Conservation (phyloP, 1,139 yeast species). For the Wickerhamiella pararugosa region DNA sequence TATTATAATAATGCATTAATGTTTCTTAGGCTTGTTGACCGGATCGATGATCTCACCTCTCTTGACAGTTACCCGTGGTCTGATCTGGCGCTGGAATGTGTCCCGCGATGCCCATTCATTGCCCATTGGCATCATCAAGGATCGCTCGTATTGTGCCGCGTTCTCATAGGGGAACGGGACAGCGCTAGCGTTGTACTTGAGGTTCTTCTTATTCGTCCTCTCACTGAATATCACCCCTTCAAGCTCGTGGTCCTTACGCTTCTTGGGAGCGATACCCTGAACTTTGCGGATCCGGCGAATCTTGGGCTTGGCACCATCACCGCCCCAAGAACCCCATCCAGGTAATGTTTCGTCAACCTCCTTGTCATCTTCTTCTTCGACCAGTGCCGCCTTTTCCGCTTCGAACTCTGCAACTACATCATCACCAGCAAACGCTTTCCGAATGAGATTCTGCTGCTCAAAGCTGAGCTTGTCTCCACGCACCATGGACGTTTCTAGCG, state of each 20-base stretch:
- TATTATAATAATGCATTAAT: not conserved
- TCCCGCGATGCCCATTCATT: slow-evolving; percentile 91
- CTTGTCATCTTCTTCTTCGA: slow-evolving; percentile 71
- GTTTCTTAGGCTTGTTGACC: slow-evolving; percentile 20
- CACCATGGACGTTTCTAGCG: slow-evolving; percentile 29
- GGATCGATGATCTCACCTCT: slow-evolving; percentile 90
- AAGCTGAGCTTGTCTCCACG: slow-evolving; percentile 37
- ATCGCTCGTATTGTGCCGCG: slow-evolving; percentile 86
- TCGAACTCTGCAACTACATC: slow-evolving; percentile 71
- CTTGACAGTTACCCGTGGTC: slow-evolving; percentile 76
- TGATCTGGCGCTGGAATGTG: slow-evolving; percentile 74
- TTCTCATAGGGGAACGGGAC: slow-evolving; percentile 93
- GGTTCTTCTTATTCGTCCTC: slow-evolving; percentile 64
- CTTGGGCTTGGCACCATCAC: slow-evolving; percentile 30
- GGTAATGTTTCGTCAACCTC: slow-evolving; percentile 77
- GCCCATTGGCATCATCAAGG: slow-evolving; percentile 91
- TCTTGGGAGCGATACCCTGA: slow-evolving; percentile 57
- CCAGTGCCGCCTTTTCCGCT: slow-evolving; percentile 53
- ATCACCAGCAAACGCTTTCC: slow-evolving; percentile 95
- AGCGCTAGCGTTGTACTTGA: slow-evolving; percentile 67
- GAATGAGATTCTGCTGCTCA: slow-evolving; percentile 66
- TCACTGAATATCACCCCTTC: slow-evolving; percentile 83
- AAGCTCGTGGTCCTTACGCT: slow-evolving; percentile 63
- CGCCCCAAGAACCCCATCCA: slow-evolving; percentile 61
- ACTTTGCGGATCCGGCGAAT: slow-evolving; percentile 46